A percentile compares a stretch with the other conserved stretches of the same genome.
These are phyloP conservation scores for Suhomyces yuchorum DNA, from an alignment of 1,139 yeast species.

Conservation along the genomic window DNA sequence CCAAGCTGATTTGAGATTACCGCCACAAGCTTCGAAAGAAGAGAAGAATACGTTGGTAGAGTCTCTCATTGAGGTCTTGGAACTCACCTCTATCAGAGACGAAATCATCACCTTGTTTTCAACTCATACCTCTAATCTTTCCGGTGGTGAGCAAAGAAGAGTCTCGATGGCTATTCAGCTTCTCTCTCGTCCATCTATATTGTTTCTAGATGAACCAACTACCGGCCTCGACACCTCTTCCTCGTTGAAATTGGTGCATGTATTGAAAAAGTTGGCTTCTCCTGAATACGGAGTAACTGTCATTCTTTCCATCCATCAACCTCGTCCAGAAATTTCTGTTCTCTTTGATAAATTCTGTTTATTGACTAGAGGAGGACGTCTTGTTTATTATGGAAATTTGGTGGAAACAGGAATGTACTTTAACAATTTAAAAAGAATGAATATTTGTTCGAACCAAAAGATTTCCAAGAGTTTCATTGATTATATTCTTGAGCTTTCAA, in stretches of 20 bases:
- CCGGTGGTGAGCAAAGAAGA: slow-evolving; percentile 87
- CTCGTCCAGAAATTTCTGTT: slow-evolving; percentile 71
- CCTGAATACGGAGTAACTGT: slow-evolving; percentile 63
- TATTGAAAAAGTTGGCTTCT: slow-evolving; percentile 55
- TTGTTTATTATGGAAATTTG: slow-evolving; percentile 61
- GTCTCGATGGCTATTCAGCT: slow-evolving; percentile 79
- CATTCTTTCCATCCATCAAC: slow-evolving; percentile 80
- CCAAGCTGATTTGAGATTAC: slow-evolving; percentile 70
- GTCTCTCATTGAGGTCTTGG: slow-evolving; percentile 60
- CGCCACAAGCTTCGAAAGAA: slow-evolving; percentile 38
- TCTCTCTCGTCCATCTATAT: slow-evolving; percentile 70
- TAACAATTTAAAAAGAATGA: not conserved
- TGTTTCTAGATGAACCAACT: slow-evolving; percentile 87
- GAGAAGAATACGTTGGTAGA: slow-evolving; percentile 55
- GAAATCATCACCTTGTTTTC: slow-evolving; percentile 56
- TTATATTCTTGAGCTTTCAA: slow-evolving; percentile 66
- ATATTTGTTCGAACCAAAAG: not conserved
- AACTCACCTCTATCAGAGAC: slow-evolving; percentile 60
- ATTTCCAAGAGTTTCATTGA: slow-evolving; percentile 49
- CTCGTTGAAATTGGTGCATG: slow-evolving; percentile 64
- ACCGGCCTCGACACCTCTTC: slow-evolving; percentile 85
- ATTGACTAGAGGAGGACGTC: slow-evolving; percentile 65
- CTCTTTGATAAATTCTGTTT: slow-evolving; percentile 72
- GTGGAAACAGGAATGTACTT: slow-evolving; percentile 29
- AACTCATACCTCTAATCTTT: slow-evolving; percentile 50